These are phyloP conservation scores for Tetradesmus lagerheimii DNA, from an alignment of 139 green algal genomes.

Conservation along the genomic window DNA sequence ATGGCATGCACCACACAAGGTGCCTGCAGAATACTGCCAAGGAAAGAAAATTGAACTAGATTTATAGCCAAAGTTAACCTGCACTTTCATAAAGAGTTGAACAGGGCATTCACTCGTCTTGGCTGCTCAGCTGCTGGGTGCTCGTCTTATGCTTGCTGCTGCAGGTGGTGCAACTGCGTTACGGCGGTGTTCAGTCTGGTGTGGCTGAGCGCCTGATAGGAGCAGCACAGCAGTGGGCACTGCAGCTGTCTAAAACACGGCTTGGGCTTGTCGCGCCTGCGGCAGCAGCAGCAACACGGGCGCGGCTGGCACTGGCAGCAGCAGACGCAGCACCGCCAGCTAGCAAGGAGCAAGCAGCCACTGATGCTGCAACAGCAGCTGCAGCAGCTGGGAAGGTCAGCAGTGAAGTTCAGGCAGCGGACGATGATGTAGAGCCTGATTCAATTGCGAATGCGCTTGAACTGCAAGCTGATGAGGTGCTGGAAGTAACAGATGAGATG, in stretches of 20 bases:
- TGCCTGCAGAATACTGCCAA: no score
- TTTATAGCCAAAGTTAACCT: no score
- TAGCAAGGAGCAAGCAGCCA: background rate
- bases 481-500: constrained; percentile 37
- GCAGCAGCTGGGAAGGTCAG: background rate
- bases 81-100: no score
- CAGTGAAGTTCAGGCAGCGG: background rate
- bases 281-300: background rate
- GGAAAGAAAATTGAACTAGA: no score
- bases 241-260: background rate
- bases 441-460: background rate
- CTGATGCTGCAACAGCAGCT: background rate
- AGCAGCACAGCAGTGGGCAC: constrained; percentile 10
- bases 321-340: background rate
- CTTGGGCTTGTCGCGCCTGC: constrained; percentile 17
- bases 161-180: constrained; percentile 15
- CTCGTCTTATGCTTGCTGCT: background rate
- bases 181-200: constrained; percentile 5
- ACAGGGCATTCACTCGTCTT: no score
- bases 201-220: background rate
- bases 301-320: background rate
- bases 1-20: no score
- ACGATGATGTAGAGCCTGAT: constrained; percentile 18
- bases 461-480: constrained; percentile 18
- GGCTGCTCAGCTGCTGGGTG: no score